A percentile compares a stretch with the other conserved stretches of the same genome.
Evolutionary conservation across 2,329 filamentous ascomycete genomes (phyloP).

Genomic region (Xylariales sp.): DNA sequence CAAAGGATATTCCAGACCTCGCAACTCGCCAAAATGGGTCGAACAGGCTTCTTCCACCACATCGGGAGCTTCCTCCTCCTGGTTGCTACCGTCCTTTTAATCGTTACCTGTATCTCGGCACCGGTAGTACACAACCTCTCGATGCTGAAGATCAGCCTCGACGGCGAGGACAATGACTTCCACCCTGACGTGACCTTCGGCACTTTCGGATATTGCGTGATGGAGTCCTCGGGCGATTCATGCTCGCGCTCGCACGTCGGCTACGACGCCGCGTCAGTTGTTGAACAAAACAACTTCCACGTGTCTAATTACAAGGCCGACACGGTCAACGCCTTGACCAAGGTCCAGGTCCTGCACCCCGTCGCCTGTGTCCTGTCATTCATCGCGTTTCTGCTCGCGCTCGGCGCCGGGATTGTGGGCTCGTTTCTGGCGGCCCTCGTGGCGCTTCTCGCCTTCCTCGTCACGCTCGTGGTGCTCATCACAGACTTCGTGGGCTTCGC

Average conservation of each 20-base stretch:
- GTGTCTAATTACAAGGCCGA: constrained; percentile 31
- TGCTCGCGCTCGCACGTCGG: constrained; percentile 21
- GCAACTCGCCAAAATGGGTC: constrained; percentile 22
- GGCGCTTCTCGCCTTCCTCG: constrained; percentile 34
- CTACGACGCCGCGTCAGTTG: constrained; percentile 21
- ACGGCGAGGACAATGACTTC: constrained; percentile 18
- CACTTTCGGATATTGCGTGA: constrained; percentile 40
- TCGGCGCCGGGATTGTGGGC: constrained; percentile 38
- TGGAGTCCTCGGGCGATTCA: constrained; percentile 14
- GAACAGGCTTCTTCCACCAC: constrained; percentile 33
- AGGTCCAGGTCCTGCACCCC: constrained; percentile 36
- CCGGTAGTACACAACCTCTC: constrained; percentile 39
- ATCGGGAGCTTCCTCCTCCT: constrained; percentile 41
- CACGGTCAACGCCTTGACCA: constrained; percentile 34
- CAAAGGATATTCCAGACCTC: too few species aligned
- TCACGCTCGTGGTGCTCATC: constrained; percentile 36
- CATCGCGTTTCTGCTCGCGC: constrained; percentile 39
- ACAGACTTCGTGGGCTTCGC: constrained; percentile 40
- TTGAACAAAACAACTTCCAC: constrained; percentile 17
- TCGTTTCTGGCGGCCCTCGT: constrained; percentile 34
- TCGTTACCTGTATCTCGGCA: constrained; percentile 41
- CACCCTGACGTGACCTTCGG: constrained; percentile 33
- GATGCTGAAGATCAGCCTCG: constrained; percentile 35
- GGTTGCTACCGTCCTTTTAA: constrained; percentile 37
- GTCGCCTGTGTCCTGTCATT: constrained; percentile 35